A percentile compares a stretch with the other conserved stretches of the same genome.
These are phyloP conservation scores for Suillus spraguei DNA, from an alignment of 768 basidiomycete genomes.

Conservation along the genomic window DNA sequence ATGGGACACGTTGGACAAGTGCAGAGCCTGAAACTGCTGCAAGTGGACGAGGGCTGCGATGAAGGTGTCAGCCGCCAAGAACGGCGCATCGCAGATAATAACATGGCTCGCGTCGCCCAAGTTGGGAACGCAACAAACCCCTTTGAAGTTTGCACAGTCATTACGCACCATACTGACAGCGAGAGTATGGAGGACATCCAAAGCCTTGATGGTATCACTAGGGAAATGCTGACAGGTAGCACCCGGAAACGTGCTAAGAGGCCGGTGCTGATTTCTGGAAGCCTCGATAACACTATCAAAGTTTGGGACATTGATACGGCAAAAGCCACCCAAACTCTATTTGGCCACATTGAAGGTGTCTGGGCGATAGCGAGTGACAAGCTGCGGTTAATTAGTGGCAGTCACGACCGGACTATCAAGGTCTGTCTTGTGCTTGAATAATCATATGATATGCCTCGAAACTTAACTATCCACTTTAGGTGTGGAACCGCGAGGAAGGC, in stretches of 20 bases:
- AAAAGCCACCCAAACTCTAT: conserved; percentile 77
- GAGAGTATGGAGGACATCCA: conserved; percentile 20
- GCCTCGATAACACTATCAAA: conserved; percentile 94
- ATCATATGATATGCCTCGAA: conserved; percentile 3
- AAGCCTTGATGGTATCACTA: conserved; percentile 12
- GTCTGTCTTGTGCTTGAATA: conserved; percentile 43
- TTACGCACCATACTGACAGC: conserved; percentile 28
- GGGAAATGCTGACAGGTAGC: conserved; percentile 11
- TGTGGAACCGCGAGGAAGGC: conserved; percentile 93
- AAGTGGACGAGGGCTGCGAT: conserved; percentile 56
- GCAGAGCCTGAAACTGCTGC: conserved; percentile 83
- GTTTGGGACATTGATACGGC: conserved; percentile 94
- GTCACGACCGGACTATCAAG: conserved; percentile 98
- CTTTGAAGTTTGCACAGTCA: conserved; percentile 31
- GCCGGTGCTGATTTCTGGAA: conserved; percentile 84
- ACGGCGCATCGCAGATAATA: conserved; percentile 17
- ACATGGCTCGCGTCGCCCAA: conserved; percentile 20
- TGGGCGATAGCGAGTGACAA: conserved; percentile 96
- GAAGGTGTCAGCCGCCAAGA: conserved; percentile 22
- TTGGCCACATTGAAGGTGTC: conserved; percentile 98
- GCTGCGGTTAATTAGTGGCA: conserved; percentile 87
- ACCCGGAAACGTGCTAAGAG: conserved; percentile 41
- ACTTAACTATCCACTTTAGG: conserved; percentile 42
- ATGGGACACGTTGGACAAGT: conserved; percentile 93
- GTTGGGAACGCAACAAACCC: conserved; percentile 16